phyloP scores from a whole-genome alignment of 352 stramenopile genomes.

The Blastocystis sp. region DNA sequence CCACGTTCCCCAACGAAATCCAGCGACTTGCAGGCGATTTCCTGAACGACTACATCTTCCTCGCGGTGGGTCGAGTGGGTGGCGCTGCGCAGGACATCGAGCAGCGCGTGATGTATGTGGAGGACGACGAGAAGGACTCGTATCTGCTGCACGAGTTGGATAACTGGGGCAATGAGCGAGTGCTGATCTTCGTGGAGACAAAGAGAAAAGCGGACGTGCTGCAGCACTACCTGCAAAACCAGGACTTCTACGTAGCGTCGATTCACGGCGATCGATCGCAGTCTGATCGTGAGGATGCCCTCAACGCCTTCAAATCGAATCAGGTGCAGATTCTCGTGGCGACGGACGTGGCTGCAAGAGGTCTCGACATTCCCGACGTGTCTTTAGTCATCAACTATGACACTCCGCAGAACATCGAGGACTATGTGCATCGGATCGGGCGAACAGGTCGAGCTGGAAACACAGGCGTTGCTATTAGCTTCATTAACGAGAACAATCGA shows the following conservation, averaged over 20 bases:
- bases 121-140: conserved; percentile 90
- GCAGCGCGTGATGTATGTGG: conserved; percentile 91
- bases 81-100: conserved; percentile 93
- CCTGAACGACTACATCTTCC: conserved; percentile 95
- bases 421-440: conserved; percentile 97
- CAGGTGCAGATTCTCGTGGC: conserved; percentile 86
- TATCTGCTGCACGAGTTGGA: conserved; percentile 90
- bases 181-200: conserved; percentile 89
- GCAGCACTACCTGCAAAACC: conserved; percentile 84
- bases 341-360: conserved; percentile 92
- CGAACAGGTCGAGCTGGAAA: conserved; percentile 96
- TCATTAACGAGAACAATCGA: conserved; percentile 96
- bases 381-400: conserved; percentile 94
- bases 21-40: conserved; percentile 91
- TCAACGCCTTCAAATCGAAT: conserved; percentile 83
- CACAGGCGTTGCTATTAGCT: conserved; percentile 86
- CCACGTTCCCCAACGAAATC: conserved; percentile 95
- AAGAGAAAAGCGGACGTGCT: conserved; percentile 91
- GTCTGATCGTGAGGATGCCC: conserved; percentile 68
- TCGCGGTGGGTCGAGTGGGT: conserved; percentile 94
- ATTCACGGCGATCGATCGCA: conserved; percentile 88
- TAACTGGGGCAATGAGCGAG: conserved; percentile 72
- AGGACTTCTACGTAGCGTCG: conserved; percentile 81
- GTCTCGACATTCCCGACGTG: conserved; percentile 95
- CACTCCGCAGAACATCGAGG: conserved; percentile 93